Conservation (phyloP, 345 rosid species). For the Pelargonium nanum region DNA sequence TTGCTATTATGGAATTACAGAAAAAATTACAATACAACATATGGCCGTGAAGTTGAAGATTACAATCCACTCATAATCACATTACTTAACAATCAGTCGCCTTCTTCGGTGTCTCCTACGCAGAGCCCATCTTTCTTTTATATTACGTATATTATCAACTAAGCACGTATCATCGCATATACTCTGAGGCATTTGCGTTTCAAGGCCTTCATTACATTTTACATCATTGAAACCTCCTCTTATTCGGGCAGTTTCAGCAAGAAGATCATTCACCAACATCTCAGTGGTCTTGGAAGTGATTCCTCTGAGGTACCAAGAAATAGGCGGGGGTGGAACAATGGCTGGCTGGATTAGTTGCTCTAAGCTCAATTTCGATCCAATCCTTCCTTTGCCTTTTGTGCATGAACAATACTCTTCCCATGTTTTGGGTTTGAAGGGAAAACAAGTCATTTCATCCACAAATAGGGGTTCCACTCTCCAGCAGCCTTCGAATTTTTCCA, state of each 20-base stretch:
- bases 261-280: constrained; percentile 65
- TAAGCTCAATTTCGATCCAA: constrained; percentile 63
- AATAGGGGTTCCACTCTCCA: constrained; percentile 76
- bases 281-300: constrained; percentile 75
- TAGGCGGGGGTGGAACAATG: constrained; percentile 80
- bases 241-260: constrained; percentile 63
- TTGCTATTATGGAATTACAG: too few relatives aligned
- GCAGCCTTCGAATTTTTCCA: constrained; percentile 84
- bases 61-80: too few relatives aligned
- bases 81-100: too few relatives aligned
- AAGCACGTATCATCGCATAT: not conserved
- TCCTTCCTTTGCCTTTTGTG: constrained; percentile 68
- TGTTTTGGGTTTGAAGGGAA: constrained; percentile 60
- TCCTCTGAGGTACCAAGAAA: constrained; percentile 93
- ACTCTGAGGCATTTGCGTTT: not conserved
- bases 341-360: constrained; percentile 87
- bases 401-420: constrained; percentile 56
- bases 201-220: constrained; percentile 11
- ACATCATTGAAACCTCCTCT: constrained; percentile 23
- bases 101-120: not conserved
- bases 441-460: constrained; percentile 58
- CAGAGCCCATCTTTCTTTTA: not conserved
- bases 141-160: too few relatives aligned
- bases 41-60: too few relatives aligned
- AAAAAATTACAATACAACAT: too few relatives aligned